phyloP scores from a whole-genome alignment of 2,329 filamentous ascomycete species.

The Phoma herbarum region DNA sequence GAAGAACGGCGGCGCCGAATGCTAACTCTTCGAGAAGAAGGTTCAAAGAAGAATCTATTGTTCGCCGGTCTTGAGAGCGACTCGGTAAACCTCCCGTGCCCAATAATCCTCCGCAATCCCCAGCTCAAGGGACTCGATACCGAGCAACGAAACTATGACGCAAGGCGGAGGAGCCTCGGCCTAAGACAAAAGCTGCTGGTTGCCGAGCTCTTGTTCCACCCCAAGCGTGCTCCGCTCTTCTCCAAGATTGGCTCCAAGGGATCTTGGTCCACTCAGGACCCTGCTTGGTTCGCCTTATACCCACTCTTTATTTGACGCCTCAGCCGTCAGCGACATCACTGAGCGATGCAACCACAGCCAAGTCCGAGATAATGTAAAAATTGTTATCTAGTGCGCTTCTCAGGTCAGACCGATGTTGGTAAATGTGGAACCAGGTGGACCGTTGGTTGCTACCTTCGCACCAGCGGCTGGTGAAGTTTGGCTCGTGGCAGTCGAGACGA shows the following conservation, averaged over 20 bases:
- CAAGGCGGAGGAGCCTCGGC: slow-evolving; percentile 27
- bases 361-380: slow-evolving; percentile 41
- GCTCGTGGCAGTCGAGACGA: slow-evolving; percentile 26
- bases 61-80: slow-evolving; percentile 9
- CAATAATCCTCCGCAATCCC: slow-evolving; percentile 21
- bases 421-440: slow-evolving; percentile 35
- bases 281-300: slow-evolving; percentile 37
- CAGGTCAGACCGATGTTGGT: slow-evolving; percentile 33
- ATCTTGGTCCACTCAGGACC: slow-evolving; percentile 33
- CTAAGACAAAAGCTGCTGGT: slow-evolving; percentile 31
- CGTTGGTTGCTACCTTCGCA: slow-evolving; percentile 22
- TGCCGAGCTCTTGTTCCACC: slow-evolving; percentile 39
- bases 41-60: background rate
- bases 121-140: slow-evolving; percentile 9
- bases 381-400: slow-evolving; percentile 43
- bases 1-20: slow-evolving; percentile 3
- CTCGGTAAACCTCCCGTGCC: slow-evolving; percentile 16
- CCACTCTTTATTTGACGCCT: slow-evolving; percentile 41
- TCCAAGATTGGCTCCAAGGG: slow-evolving; percentile 37
- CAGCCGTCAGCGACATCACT: slow-evolving; percentile 34
- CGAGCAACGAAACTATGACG: slow-evolving; percentile 30
- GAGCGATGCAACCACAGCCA: slow-evolving; percentile 40
- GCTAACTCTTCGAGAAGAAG: background rate
- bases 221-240: slow-evolving; percentile 34
- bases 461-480: slow-evolving; percentile 28